Base-by-base conservation (phyloP, 2,329 filamentous ascomycete genomes). In the Xylaria digitata region DNA sequence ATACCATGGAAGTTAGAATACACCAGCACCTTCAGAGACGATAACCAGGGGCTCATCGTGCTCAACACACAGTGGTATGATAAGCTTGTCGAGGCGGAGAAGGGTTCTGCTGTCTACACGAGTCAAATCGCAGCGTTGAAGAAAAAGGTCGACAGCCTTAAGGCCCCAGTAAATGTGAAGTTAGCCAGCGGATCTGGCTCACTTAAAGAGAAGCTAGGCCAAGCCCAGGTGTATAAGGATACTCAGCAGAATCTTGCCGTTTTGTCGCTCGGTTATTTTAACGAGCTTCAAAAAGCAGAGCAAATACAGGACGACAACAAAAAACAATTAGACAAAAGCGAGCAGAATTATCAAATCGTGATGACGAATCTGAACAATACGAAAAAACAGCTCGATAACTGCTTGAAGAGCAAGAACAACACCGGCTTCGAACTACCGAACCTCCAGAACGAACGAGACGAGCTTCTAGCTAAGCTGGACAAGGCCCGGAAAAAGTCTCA, bases 31-130 rank as follows among this genome's bases (percentile, higher is more conserved):
- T 70, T 57, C 52, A 45, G 68, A 32, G 68, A 70, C 26, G 63
- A 70, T 46, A 64, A 60, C 32, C 66, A 68, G 50, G 65, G 66
- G 6, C 56, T 70, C 13, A 64, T 68, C 26, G 63, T 68, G 15
- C 43, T 70, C 6, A 64, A 15, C 4, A 68, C 68, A 19, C 43
- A 55, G 3, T 70, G 49, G 50, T 68, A 64, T 30, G 68, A 70
- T 26, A 34, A 68, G n/a, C 65, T 70, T 30, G 19, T 66, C n/a
- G 9, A n/a, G 1, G 13, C 15, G 32, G 55, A 65, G 43, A 59
- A 46, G n/a, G 11, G 1, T 4, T 17, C 7, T 4, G 17, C 6
- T 7, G 26, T 15, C 7, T 37, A 42, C 19, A 19, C 1, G 23
- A 15, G 3, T 8, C 34, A 2, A n/a, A 48, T 64, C n/a, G 17